Conservation (phyloP, 2,329 filamentous ascomycete species). For the Epichloe baconii region DNA sequence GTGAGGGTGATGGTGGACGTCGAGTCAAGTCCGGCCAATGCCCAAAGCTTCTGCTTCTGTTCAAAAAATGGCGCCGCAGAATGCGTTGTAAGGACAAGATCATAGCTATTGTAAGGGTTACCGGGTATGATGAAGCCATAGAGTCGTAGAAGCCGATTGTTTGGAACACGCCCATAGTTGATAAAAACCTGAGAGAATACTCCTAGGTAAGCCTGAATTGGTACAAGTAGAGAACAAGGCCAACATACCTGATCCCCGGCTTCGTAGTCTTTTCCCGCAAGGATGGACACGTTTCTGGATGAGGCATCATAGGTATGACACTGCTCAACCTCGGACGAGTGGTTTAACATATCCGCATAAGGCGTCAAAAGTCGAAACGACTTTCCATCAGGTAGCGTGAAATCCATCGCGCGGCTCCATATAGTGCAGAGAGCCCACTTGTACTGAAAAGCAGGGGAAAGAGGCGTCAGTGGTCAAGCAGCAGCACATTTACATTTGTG, state of each 20-base stretch:
- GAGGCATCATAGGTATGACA: constrained; percentile 21
- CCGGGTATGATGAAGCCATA: constrained; percentile 23
- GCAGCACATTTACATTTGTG: constrained; percentile 5
- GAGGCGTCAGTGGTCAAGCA: constrained; percentile 1
- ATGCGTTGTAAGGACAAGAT: constrained; percentile 22
- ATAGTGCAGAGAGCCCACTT: constrained; percentile 20
- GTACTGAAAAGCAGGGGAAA: constrained; percentile 15
- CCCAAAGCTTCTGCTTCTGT: constrained; percentile 22
- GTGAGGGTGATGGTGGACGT: constrained; percentile 21
- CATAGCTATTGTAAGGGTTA: constrained; percentile 24
- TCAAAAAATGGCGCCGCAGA: constrained; percentile 20
- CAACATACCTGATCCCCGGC: constrained; percentile 21
- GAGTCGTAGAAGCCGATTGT: constrained; percentile 23
- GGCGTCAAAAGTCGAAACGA: constrained; percentile 15
- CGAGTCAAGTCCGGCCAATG: constrained; percentile 18
- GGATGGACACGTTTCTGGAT: constrained; percentile 19
- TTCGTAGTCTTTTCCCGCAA: constrained; percentile 15
- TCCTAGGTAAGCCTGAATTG: background rate
- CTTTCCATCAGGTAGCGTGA: constrained; percentile 10
- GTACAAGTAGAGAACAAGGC: background rate
- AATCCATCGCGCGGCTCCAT: constrained; percentile 21
- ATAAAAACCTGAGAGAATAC: constrained; percentile 17
- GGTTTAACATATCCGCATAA: constrained; percentile 25
- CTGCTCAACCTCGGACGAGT: constrained; percentile 19
- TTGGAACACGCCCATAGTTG: constrained; percentile 20